phyloP scores from a whole-genome alignment of 345 rosid genomes.

The Punica granatum region DNA sequence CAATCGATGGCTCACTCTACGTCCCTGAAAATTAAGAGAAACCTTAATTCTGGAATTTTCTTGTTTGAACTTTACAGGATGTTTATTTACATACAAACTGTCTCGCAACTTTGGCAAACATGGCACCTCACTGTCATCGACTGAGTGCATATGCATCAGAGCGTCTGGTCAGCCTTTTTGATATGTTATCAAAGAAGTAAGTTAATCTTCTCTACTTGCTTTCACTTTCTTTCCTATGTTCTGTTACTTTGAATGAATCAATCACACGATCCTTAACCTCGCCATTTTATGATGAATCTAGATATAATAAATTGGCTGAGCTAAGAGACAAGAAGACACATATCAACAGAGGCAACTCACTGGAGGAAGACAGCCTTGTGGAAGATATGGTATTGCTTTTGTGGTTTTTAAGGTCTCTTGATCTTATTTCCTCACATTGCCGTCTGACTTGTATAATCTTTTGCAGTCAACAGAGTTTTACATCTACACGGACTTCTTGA shows the following conservation, averaged over 20 bases:
- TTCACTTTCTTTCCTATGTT: not conserved
- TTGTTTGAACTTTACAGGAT: constrained; percentile 44
- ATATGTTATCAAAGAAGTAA: constrained; percentile 96
- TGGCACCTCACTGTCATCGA: constrained; percentile 96
- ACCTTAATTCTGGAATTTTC: constrained; percentile 3
- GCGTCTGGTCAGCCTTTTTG: constrained; percentile 92
- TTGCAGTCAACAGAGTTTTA: constrained; percentile 89
- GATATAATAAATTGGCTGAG: constrained; percentile 87
- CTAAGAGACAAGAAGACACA: constrained; percentile 47
- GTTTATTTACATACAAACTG: constrained; percentile 97
- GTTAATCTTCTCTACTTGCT: constrained; percentile 10
- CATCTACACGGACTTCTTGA: constrained; percentile 88
- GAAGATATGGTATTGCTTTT: constrained; percentile 59
- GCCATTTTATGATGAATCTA: constrained; percentile 23
- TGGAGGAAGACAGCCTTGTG: constrained; percentile 44
- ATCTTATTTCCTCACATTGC: constrained; percentile 10
- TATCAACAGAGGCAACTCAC: constrained; percentile 30
- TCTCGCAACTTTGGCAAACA: constrained; percentile 94
- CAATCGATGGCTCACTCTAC: not conserved
- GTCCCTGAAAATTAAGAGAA: not conserved
- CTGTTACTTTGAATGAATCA: constrained; percentile 1
- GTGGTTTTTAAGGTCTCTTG: constrained; percentile 5
- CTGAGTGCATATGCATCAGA: constrained; percentile 98
- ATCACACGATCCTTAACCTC: not conserved
- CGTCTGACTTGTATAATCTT: constrained; percentile 11